Base-by-base conservation (phyloP, 2,329 filamentous ascomycete species). In the Ophiosphaerella narmari region DNA sequence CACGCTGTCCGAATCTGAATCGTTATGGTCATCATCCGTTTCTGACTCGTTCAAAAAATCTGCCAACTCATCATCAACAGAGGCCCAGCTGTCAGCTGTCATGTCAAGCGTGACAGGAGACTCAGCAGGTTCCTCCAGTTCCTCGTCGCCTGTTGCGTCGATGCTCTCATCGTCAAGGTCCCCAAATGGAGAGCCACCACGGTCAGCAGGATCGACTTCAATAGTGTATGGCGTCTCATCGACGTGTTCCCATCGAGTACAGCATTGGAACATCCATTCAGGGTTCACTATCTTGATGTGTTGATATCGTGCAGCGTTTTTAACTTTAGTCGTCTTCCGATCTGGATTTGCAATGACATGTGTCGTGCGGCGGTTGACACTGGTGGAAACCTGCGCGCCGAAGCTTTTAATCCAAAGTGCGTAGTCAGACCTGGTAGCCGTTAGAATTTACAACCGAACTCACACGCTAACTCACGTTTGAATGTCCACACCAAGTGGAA, bases 281-380 rank as follows among this genome's bases (percentile, higher is more conserved):
- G 91, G 89, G 61, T 88, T 91, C 40, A 99, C 94, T 50, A 99
- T 96, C 70, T 91, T 92, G 73, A 97, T 89, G 43, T 85, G 84
- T 0, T 88, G 80, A 47, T 91, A 88, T 56, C 86, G 85, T 12
- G 89, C 87, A 0, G 94, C 94, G 72, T 92, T 88, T 40, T 90
- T 87, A 37, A 97, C 91, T 75, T 99, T 99, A 45, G 90, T 88
- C 0, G 94, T 97, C 18, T 92, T 86, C 21, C 88, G 81, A 13
- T 83, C 80, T 14, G 84, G 85, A 43, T 84, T 87, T 7, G 89
- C 86, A 2, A 92, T 87, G 5, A 92, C 81, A 70, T 92, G 89
- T 0, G 89, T 91, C 1, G 77, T 80, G 36, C 68, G 68, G 50
- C 73, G 75, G 36, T 66, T 76, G 50, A 90, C 82, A 46, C 82